Evolutionary conservation across 2,329 filamentous ascomycete species (phyloP).

Genomic region (Fusarium acutatum): DNA sequence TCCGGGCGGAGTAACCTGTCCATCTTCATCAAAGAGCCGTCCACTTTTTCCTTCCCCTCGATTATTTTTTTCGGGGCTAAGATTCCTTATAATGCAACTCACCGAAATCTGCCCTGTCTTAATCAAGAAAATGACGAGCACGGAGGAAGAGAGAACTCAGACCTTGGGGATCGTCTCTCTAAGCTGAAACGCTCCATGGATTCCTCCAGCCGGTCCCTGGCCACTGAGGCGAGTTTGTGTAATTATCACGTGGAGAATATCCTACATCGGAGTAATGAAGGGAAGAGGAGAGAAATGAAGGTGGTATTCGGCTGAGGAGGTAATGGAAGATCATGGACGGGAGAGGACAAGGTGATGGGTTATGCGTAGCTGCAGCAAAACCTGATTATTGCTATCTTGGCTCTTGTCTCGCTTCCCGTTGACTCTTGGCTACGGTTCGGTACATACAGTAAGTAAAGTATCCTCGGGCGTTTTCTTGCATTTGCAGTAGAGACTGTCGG

Average conservation of each 20-base stretch:
- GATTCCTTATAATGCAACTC: conserved; percentile 9
- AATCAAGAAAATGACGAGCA: not conserved
- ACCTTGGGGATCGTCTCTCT: not conserved
- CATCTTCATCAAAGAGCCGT: conserved; percentile 21
- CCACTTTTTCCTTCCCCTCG: not conserved
- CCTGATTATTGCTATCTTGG: conserved; percentile 10
- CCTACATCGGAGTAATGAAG: not conserved
- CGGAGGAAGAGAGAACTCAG: not conserved
- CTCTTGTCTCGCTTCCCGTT: not conserved
- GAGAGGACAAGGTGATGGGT: not conserved
- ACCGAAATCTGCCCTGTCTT: not conserved
- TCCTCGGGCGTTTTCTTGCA: not conserved
- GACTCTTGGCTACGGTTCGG: not conserved
- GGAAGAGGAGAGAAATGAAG: not conserved
- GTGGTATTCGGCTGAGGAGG: not conserved
- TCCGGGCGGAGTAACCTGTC: conserved; percentile 9
- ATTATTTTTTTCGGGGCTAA: conserved; percentile 7
- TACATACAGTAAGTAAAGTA: not conserved
- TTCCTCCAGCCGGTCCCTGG: not conserved
- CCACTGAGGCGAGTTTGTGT: conserved; percentile 11
- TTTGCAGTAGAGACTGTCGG: not conserved
- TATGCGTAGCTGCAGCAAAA: not conserved
- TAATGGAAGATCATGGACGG: not conserved
- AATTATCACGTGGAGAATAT: conserved; percentile 12
- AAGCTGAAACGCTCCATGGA: conserved; percentile 16